Evolutionary conservation across 2,329 filamentous ascomycete species (phyloP).

Genomic region (Sarocladium brachiariae): DNA sequence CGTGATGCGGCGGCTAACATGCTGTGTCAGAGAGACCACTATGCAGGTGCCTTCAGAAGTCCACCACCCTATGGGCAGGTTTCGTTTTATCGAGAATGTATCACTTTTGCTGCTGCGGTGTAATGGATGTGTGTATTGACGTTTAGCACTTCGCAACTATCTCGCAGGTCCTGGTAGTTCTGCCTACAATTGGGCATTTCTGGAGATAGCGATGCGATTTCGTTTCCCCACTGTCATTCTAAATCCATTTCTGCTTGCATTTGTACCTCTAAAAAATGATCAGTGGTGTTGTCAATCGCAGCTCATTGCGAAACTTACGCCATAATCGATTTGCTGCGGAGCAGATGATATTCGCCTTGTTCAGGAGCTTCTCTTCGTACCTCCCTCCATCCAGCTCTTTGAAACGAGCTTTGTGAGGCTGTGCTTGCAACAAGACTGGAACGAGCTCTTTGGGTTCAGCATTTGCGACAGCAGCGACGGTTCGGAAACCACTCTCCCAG

Average conservation of each 20-base stretch:
- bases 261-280: slow-evolving; percentile 35
- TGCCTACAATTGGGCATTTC: too few species aligned
- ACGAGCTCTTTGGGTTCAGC: slow-evolving; percentile 61
- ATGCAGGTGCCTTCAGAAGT: too few species aligned
- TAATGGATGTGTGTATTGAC: too few species aligned
- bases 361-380: slow-evolving; percentile 55
- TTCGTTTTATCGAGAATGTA: too few species aligned
- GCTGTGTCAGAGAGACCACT: too few species aligned
- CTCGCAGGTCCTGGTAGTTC: too few species aligned
- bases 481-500: slow-evolving; percentile 70
- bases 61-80: too few species aligned
- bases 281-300: slow-evolving; percentile 8
- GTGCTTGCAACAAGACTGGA: slow-evolving; percentile 66
- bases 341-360: slow-evolving; percentile 62
- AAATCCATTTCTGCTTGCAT: slow-evolving; percentile 42
- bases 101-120: too few species aligned
- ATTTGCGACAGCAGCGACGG: slow-evolving; percentile 60
- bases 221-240: too few species aligned
- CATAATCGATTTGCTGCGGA: slow-evolving; percentile 63
- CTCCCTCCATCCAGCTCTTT: slow-evolving; percentile 49
- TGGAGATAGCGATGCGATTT: too few species aligned
- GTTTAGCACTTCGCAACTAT: too few species aligned
- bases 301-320: slow-evolving; percentile 40
- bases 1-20: neutral
- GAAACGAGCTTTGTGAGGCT: slow-evolving; percentile 56